These are phyloP conservation scores for Hevea brasiliensis DNA, from an alignment of 345 rosid genomes.

Conservation along the genomic window DNA sequence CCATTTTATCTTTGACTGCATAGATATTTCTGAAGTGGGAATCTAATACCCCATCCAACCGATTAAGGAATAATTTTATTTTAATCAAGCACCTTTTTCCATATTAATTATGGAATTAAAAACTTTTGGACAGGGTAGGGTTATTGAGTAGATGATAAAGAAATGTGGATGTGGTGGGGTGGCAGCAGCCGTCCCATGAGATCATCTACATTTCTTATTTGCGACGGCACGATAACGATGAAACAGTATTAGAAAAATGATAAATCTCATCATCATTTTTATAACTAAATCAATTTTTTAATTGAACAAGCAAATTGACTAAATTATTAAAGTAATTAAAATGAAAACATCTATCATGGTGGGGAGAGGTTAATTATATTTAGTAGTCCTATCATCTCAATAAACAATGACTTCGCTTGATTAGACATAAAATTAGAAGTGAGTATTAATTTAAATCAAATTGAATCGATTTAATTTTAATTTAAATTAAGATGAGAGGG, in stretches of 20 bases:
- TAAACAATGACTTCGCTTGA: neutral
- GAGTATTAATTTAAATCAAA: too few species aligned
- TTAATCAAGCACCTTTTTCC: neutral
- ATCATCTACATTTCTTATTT: slow-evolving; percentile 47
- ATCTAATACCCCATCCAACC: slow-evolving; percentile 10
- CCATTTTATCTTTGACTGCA: too few species aligned
- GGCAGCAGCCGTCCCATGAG: slow-evolving; percentile 50
- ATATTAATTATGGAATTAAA: slow-evolving; percentile 6
- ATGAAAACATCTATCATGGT: neutral
- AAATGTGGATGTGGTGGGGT: slow-evolving; percentile 28
- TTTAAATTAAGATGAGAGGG: too few species aligned
- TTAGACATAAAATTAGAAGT: neutral
- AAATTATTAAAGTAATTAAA: neutral
- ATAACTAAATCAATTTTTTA: too few species aligned
- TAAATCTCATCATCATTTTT: neutral
- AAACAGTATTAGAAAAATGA: slow-evolving; percentile 8
- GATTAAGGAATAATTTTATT: neutral
- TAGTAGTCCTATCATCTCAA: too few species aligned
- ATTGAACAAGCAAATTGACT: neutral
- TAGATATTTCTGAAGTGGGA: slow-evolving; percentile 2
- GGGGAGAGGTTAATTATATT: too few species aligned
- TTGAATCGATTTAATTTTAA: too few species aligned
- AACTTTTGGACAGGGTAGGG: too few species aligned
- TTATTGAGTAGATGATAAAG: slow-evolving; percentile 28
- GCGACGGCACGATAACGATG: slow-evolving; percentile 54